phyloP scores from a whole-genome alignment of 192 early-diverging fungal genomes.

The Podochytrium sp. region DNA sequence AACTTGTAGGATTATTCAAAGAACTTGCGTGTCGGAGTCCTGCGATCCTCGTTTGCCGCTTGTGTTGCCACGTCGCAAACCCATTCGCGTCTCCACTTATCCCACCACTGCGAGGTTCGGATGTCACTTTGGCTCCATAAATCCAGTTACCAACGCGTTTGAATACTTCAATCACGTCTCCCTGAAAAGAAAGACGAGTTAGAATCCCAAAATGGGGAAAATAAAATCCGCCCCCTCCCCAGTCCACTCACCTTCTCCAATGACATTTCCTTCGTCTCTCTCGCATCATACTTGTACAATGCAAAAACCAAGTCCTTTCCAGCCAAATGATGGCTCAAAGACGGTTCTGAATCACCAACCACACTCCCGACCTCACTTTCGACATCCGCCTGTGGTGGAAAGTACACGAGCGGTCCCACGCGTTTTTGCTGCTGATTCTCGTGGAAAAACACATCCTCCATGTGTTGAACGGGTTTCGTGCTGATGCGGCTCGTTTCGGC shows the following conservation, averaged over 20 bases:
- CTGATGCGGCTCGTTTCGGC: not conserved
- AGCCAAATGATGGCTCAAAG: conserved; percentile 7
- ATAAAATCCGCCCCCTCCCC: too few species aligned
- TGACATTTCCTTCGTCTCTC: conserved; percentile 48
- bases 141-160: conserved; percentile 55
- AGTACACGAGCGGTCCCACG: conserved; percentile 45
- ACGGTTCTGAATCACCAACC: conserved; percentile 3
- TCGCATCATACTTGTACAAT: conserved; percentile 41
- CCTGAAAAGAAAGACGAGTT: conserved; percentile 25
- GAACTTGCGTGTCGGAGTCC: not conserved
- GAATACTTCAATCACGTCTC: conserved; percentile 44
- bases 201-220: not conserved
- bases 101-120: not conserved
- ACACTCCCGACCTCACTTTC: conserved; percentile 49
- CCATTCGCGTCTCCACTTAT: not conserved
- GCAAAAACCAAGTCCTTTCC: conserved; percentile 42
- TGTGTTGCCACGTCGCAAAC: not conserved
- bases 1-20: not conserved
- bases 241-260: conserved; percentile 45
- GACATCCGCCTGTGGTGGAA: conserved; percentile 45
- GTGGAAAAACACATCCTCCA: not conserved
- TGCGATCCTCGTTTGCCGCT: not conserved
- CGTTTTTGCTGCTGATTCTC: conserved; percentile 23
- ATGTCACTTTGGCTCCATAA: conserved; percentile 45
- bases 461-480: conserved; percentile 10